These are phyloP conservation scores for Gaeumannomyces sp. DNA, from an alignment of 2,329 filamentous ascomycete species.

Conservation along the genomic window DNA sequence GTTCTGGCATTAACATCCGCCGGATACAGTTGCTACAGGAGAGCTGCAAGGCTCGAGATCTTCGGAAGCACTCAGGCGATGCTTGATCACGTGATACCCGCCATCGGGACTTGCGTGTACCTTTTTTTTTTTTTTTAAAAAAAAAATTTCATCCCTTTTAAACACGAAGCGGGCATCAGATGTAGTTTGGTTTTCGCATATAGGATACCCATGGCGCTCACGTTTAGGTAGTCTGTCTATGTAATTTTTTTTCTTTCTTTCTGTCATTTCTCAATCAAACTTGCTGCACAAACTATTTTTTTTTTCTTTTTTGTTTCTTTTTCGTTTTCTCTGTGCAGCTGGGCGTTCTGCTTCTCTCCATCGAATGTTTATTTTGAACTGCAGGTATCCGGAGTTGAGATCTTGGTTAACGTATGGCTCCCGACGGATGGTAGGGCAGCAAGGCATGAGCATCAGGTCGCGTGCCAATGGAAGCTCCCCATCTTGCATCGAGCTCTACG, in stretches of 20 bases:
- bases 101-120: background rate
- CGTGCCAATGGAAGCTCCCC: background rate
- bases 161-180: background rate
- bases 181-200: background rate
- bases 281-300: background rate
- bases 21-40: slow-evolving; percentile 10
- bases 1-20: slow-evolving; percentile 32
- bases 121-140: too few species aligned
- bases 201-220: background rate
- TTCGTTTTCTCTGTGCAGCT: too few species aligned
- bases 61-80: background rate
- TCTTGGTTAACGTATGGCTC: background rate
- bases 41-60: slow-evolving; percentile 1
- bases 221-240: background rate
- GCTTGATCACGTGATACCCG: background rate
- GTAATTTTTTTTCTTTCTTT: background rate
- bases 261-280: too few species aligned
- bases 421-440: background rate
- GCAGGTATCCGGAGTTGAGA: too few species aligned
- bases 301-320: too few species aligned
- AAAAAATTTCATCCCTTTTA: background rate
- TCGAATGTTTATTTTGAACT: background rate
- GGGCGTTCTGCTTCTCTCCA: background rate
- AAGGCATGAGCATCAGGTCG: background rate
- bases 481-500: background rate